Conservation (phyloP, 495 filamentous ascomycete genomes). For the Aspergillus ellipticus region DNA sequence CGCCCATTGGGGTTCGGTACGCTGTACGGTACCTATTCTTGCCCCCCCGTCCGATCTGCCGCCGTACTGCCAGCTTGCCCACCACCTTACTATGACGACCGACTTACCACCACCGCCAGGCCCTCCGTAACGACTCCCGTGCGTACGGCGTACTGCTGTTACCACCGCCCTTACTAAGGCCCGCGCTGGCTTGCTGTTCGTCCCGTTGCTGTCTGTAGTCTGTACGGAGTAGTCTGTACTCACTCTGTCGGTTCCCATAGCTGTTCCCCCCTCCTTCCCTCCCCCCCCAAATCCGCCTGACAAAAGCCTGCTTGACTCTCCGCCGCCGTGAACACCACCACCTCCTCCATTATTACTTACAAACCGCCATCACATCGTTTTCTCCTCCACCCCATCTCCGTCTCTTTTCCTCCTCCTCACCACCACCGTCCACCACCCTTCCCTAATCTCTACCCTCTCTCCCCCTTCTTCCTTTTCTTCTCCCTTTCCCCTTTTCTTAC, state of each 20-base stretch:
- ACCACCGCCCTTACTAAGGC: not conserved
- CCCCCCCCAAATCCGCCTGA: slow-evolving; percentile 10
- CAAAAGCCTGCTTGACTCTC: slow-evolving; percentile 13
- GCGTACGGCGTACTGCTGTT: not conserved
- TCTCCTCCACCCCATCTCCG: slow-evolving; percentile 4
- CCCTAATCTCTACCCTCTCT: slow-evolving; percentile 9
- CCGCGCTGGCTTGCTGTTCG: not conserved
- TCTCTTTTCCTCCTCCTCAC: slow-evolving; percentile 17
- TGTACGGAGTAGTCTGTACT: no score
- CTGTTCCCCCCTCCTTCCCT: slow-evolving; percentile 4
- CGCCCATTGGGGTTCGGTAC: not conserved
- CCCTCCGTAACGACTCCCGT: no score
- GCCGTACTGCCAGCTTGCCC: no score
- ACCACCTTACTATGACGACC: no score
- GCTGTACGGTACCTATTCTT: not conserved
- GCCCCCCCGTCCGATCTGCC: no score
- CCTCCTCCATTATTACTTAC: slow-evolving; percentile 1
- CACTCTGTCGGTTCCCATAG: slow-evolving; percentile 2
- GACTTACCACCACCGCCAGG: no score
- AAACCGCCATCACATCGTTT: not conserved
- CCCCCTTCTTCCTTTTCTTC: slow-evolving; percentile 13
- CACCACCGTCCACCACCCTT: not conserved
- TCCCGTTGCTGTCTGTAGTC: no score
- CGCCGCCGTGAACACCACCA: slow-evolving; percentile 5
- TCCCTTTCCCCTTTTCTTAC: slow-evolving; percentile 16